Conservation (phyloP, 2,329 filamentous ascomycete genomes). For the Cryphonectria radicalis region DNA sequence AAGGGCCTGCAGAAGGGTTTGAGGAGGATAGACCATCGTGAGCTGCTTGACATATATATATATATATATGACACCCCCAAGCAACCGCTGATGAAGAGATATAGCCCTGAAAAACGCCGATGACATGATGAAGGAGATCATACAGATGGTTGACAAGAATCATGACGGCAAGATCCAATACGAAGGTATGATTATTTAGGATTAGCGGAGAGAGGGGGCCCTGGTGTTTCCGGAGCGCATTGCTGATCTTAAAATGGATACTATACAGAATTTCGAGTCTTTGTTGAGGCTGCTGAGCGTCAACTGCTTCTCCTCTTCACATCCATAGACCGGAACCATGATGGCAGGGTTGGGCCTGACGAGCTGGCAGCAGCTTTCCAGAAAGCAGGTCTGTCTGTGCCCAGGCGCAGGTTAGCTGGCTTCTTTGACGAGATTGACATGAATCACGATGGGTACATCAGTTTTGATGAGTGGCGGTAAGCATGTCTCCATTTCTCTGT, state of each 20-base stretch:
- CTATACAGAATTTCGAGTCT: constrained; percentile 78
- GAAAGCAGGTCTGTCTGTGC: constrained; percentile 77
- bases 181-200: constrained; percentile 45
- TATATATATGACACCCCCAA: constrained; percentile 7
- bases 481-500: constrained; percentile 40
- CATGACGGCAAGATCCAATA: constrained; percentile 90
- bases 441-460: constrained; percentile 86
- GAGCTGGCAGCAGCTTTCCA: constrained; percentile 82
- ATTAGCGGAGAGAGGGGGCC: too few species aligned
- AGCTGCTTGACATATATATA: constrained; percentile 35
- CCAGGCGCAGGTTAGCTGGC: constrained; percentile 74
- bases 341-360: constrained; percentile 84
- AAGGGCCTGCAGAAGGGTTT: constrained; percentile 84
- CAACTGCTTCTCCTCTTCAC: constrained; percentile 83
- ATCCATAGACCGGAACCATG: constrained; percentile 82
- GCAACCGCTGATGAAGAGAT: constrained; percentile 18
- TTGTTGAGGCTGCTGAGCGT: constrained; percentile 85
- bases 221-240: neutral
- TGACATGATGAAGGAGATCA: constrained; percentile 77
- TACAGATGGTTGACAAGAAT: constrained; percentile 81
- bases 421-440: constrained; percentile 92
- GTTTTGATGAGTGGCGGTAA: constrained; percentile 96
- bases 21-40: constrained; percentile 89
- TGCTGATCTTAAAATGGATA: constrained; percentile 20
- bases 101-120: constrained; percentile 87